These are phyloP conservation scores for Cercospora berteroae DNA, from an alignment of 2,329 filamentous ascomycete genomes.

Conservation along the genomic window DNA sequence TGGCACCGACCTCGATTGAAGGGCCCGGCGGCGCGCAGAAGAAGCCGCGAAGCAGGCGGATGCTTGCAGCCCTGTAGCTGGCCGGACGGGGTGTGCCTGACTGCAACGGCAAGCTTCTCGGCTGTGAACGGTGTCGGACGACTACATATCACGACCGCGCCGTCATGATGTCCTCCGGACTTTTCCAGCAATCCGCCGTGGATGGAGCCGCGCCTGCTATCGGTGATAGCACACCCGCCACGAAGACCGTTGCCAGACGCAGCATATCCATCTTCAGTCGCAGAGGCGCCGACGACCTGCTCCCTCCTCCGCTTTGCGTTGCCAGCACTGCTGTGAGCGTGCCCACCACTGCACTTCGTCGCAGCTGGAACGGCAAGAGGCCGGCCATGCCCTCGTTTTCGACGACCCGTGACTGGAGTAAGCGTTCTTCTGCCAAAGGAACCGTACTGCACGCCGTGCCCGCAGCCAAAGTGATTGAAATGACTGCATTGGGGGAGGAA, in stretches of 20 bases:
- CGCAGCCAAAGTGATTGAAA: slow-evolving; percentile 28
- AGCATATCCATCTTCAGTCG: slow-evolving; percentile 41
- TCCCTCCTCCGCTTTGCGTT: slow-evolving; percentile 25
- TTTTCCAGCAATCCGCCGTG: not conserved
- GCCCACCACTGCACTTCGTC: slow-evolving; percentile 28
- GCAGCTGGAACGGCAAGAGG: slow-evolving; percentile 27
- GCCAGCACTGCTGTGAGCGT: slow-evolving; percentile 24
- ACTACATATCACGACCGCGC: not conserved
- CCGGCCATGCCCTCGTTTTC: slow-evolving; percentile 11
- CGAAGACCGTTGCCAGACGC: slow-evolving; percentile 24
- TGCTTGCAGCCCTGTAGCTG: not conserved
- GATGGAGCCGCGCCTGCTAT: not conserved
- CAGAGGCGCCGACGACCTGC: slow-evolving; percentile 33
- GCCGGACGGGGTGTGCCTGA: not conserved
- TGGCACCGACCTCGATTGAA: not conserved
- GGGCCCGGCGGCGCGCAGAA: not conserved
- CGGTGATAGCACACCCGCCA: not conserved
- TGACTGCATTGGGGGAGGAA: slow-evolving; percentile 37
- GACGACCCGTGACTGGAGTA: not conserved
- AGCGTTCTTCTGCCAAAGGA: slow-evolving; percentile 18
- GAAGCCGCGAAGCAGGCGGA: not conserved
- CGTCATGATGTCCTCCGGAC: not conserved
- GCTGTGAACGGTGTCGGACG: not conserved
- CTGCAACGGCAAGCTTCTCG: not conserved
- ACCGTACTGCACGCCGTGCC: slow-evolving; percentile 38